A percentile compares a stretch with the other conserved stretches of the same genome.
Conservation (phyloP, 805 yeast genomes). For the Starmerella floricola region DNA sequence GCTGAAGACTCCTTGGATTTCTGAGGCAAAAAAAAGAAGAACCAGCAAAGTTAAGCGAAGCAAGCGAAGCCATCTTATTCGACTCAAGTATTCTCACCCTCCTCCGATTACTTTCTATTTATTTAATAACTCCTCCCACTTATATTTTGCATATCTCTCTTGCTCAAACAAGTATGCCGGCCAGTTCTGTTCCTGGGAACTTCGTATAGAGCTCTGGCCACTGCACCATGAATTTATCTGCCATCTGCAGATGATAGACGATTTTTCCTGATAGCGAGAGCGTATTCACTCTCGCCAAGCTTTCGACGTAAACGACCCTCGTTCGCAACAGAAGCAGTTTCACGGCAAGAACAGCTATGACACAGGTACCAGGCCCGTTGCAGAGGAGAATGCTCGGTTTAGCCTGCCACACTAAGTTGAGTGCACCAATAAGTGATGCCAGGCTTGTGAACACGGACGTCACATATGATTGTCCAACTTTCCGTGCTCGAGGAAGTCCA, state of each 20-base stretch:
- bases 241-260: conserved; percentile 55
- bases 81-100: background rate
- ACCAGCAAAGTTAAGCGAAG: background rate
- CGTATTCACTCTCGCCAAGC: conserved; percentile 66
- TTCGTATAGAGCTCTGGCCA: conserved; percentile 54
- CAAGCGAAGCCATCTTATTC: background rate
- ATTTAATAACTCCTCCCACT: no score
- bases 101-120: no score
- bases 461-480: conserved; percentile 43
- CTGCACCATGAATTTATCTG: conserved; percentile 75
- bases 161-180: conserved; percentile 72
- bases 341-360: conserved; percentile 39
- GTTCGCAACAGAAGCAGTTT: conserved; percentile 30
- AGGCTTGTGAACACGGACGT: conserved; percentile 40
- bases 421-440: conserved; percentile 29
- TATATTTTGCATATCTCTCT: no score
- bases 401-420: conserved; percentile 23
- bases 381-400: conserved; percentile 39
- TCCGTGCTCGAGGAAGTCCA: conserved; percentile 44
- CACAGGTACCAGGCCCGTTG: conserved; percentile 79
- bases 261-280: conserved; percentile 69
- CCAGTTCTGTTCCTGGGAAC: conserved; percentile 54
- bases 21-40: conserved; percentile 2
- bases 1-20: conserved; percentile 23
- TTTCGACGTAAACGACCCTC: conserved; percentile 67